Percentiles rank a stretch among this genome's conserved stretches.
Conservation (phyloP, 352 stramenopile genomes). For the Aphanomyces cochlioides region DNA sequence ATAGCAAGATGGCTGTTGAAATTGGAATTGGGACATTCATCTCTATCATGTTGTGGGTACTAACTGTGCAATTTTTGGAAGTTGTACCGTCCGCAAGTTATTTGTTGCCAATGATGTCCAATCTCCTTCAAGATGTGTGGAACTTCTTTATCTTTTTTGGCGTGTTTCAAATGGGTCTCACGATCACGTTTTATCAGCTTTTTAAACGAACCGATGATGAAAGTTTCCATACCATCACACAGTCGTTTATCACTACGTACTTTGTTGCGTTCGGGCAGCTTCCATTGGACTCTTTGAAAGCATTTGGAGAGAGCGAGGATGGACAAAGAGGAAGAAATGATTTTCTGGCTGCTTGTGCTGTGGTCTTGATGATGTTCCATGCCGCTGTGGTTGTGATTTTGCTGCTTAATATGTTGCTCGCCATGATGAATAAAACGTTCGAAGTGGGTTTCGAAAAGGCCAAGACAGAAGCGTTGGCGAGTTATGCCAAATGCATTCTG, state of each 20-base stretch:
- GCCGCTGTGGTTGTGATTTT: constrained; percentile 6
- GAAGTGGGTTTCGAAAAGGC: constrained; percentile 10
- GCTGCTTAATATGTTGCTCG: constrained; percentile 25
- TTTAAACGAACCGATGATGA: neutral
- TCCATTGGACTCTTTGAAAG: neutral
- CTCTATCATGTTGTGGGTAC: neutral
- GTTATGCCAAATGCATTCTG: constrained; percentile 13
- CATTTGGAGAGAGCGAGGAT: neutral
- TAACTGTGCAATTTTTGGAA: constrained; percentile 20
- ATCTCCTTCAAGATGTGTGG: neutral
- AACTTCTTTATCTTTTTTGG: constrained; percentile 9
- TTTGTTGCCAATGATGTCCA: constrained; percentile 23
- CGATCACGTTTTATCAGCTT: constrained; percentile 1
- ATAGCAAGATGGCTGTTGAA: neutral
- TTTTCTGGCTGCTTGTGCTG: neutral
- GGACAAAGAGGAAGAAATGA: too few relatives aligned
- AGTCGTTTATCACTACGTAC: constrained; percentile 18
- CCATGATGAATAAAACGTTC: constrained; percentile 25
- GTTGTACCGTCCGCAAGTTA: constrained; percentile 6
- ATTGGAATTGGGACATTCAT: neutral
- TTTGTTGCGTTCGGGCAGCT: constrained; percentile 7
- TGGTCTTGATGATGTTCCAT: constrained; percentile 20
- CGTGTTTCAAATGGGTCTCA: constrained; percentile 10
- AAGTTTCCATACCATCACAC: neutral
- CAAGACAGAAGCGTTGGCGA: neutral